phyloP scores from a whole-genome alignment of 805 yeast species.

The Ogataea pilisensis region DNA sequence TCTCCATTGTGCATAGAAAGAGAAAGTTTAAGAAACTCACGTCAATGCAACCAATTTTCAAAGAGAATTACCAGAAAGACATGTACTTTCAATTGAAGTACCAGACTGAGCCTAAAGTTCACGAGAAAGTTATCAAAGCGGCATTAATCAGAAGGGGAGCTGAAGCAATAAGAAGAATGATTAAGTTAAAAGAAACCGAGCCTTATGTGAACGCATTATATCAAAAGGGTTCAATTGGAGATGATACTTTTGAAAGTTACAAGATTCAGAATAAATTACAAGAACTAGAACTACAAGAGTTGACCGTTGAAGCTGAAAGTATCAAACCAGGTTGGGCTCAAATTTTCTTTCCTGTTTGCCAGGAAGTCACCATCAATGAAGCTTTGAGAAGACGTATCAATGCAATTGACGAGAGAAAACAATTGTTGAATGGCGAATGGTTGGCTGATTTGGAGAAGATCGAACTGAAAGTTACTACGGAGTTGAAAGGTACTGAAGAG shows the following conservation, averaged over 20 bases:
- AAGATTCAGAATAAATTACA: slow-evolving; percentile 72
- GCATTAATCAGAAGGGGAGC: slow-evolving; percentile 62
- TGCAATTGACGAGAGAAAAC: slow-evolving; percentile 42
- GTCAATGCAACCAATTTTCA: slow-evolving; percentile 69
- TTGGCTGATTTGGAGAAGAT: slow-evolving; percentile 21
- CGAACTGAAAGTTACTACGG: slow-evolving; percentile 14
- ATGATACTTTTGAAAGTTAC: slow-evolving; percentile 77
- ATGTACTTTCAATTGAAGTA: slow-evolving; percentile 57
- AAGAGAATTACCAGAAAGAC: slow-evolving; percentile 59
- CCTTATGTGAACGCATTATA: slow-evolving; percentile 66
- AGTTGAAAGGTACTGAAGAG: slow-evolving; percentile 5
- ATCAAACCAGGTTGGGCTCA: slow-evolving; percentile 79
- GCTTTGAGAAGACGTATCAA: slow-evolving; percentile 75
- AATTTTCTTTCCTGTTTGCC: slow-evolving; percentile 69
- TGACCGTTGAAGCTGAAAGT: slow-evolving; percentile 69
- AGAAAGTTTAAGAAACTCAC: slow-evolving; percentile 51
- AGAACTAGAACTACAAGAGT: slow-evolving; percentile 75
- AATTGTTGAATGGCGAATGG: slow-evolving; percentile 30
- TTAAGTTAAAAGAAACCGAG: slow-evolving; percentile 77
- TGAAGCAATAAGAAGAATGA: slow-evolving; percentile 79
- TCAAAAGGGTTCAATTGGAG: slow-evolving; percentile 88
- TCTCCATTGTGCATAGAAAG: slow-evolving; percentile 64
- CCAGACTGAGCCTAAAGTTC: slow-evolving; percentile 53
- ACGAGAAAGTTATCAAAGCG: slow-evolving; percentile 50
- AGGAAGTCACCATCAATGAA: slow-evolving; percentile 88